Percentiles rank a stretch among this genome's conserved stretches.
Conservation (phyloP, 148 eudicot species). For the Rhododendron williamsianum region DNA sequence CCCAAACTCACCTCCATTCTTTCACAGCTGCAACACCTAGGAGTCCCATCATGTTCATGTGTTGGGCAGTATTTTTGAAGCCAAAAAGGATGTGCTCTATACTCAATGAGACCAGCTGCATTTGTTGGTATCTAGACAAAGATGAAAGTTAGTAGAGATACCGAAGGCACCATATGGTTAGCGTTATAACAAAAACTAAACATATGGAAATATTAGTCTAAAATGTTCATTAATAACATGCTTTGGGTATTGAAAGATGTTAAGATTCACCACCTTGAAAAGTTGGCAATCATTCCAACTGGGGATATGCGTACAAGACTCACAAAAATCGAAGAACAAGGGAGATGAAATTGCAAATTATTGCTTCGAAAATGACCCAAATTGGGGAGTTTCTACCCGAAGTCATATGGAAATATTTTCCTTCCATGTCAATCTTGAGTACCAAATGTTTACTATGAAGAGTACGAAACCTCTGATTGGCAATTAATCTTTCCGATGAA, state of each 20-base stretch:
- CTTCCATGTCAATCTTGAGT: neutral
- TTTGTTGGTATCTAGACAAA: conserved; percentile 72
- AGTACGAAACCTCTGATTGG: neutral
- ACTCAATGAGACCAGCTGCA: conserved; percentile 80
- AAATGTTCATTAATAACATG: neutral
- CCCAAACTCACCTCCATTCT: conserved; percentile 82
- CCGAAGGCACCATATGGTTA: conserved; percentile 1
- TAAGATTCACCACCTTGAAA: neutral
- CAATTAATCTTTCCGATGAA: neutral
- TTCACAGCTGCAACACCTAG: conserved; percentile 98
- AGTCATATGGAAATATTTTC: neutral
- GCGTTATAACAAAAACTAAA: neutral
- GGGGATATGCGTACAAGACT: neutral
- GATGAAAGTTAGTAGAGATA: neutral
- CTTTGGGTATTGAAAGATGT: neutral
- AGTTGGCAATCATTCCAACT: neutral
- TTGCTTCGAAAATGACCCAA: neutral
- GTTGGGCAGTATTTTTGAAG: conserved; percentile 90
- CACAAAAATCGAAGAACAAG: neutral
- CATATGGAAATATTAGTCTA: no score
- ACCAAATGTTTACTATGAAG: neutral
- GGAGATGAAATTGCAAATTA: neutral
- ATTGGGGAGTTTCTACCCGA: neutral
- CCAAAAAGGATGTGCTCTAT: conserved; percentile 98
- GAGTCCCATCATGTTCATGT: conserved; percentile 82